A percentile compares a stretch with the other conserved stretches of the same genome.
Evolutionary conservation across 1,139 yeast genomes (phyloP).

Genomic region (Hemisphaericaspora xylofermentans): DNA sequence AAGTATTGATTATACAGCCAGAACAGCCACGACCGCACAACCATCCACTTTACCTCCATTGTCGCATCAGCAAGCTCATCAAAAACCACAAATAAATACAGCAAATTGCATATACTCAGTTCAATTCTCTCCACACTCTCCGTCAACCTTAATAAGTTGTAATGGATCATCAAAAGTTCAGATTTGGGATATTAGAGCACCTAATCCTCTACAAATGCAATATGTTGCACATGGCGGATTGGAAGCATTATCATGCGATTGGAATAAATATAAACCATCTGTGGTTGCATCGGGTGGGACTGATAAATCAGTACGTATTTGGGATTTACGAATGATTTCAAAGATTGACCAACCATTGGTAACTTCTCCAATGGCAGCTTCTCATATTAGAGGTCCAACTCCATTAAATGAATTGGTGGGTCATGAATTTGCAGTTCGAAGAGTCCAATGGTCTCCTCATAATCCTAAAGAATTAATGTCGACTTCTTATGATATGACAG

Average conservation of each 20-base stretch:
- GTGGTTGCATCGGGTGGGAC: slow-evolving; percentile 88
- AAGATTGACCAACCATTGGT: slow-evolving; percentile 40
- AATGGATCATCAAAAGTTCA: slow-evolving; percentile 79
- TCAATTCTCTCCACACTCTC: slow-evolving; percentile 81
- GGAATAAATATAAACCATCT: slow-evolving; percentile 83
- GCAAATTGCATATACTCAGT: slow-evolving; percentile 74
- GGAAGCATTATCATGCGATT: slow-evolving; percentile 79
- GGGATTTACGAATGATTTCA: slow-evolving; percentile 81
- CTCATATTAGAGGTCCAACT: slow-evolving; percentile 55
- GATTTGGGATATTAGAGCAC: slow-evolving; percentile 79
- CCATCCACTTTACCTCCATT: slow-evolving; percentile 30
- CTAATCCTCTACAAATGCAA: slow-evolving; percentile 60
- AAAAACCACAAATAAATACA: slow-evolving; percentile 27
- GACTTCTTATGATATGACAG: slow-evolving; percentile 90
- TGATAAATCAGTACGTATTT: slow-evolving; percentile 75
- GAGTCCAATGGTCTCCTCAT: slow-evolving; percentile 89
- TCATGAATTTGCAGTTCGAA: slow-evolving; percentile 85
- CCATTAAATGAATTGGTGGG: slow-evolving; percentile 81
- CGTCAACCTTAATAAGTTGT: slow-evolving; percentile 67
- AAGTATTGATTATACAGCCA: slow-evolving; percentile 29
- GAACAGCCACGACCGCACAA: slow-evolving; percentile 23
- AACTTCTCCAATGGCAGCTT: slow-evolving; percentile 39
- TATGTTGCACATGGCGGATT: slow-evolving; percentile 75
- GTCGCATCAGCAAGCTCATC: slow-evolving; percentile 33
- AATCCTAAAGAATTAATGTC: slow-evolving; percentile 66